Evolutionary conservation across 805 yeast species (phyloP).

Genomic region (Candida ulmi): DNA sequence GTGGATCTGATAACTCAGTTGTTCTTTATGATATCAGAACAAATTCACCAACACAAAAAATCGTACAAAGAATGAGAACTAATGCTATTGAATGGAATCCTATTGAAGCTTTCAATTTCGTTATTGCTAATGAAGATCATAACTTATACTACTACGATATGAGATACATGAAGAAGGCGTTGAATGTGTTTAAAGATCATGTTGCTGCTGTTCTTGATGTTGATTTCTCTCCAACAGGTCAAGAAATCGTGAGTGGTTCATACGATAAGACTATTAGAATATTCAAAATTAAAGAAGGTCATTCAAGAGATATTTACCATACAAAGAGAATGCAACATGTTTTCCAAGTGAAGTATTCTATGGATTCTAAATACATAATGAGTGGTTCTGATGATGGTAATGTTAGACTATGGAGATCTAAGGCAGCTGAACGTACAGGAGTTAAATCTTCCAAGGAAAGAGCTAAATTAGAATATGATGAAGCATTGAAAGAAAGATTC

Average conservation of each 20-base stretch:
- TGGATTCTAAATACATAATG: slow-evolving; percentile 82
- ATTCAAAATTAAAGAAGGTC: slow-evolving; percentile 73
- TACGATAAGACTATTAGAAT: slow-evolving; percentile 91
- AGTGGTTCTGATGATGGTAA: slow-evolving; percentile 97
- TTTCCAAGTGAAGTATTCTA: slow-evolving; percentile 75
- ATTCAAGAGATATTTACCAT: slow-evolving; percentile 91
- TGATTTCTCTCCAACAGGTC: slow-evolving; percentile 96
- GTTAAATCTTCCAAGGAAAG: slow-evolving; percentile 78
- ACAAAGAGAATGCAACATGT: slow-evolving; percentile 98
- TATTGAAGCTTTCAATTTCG: slow-evolving; percentile 93
- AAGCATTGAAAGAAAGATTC: slow-evolving; percentile 85
- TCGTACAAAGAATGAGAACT: slow-evolving; percentile 75
- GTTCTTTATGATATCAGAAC: slow-evolving; percentile 89
- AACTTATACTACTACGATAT: slow-evolving; percentile 93
- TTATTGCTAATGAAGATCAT: slow-evolving; percentile 90
- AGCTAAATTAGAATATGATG: slow-evolving; percentile 82
- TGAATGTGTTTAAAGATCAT: slow-evolving; percentile 89
- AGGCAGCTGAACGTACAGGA: slow-evolving; percentile 77
- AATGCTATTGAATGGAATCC: slow-evolving; percentile 95
- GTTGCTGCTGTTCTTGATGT: slow-evolving; percentile 93
- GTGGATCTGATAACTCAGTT: slow-evolving; percentile 87
- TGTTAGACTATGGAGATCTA: slow-evolving; percentile 87
- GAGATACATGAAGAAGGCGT: slow-evolving; percentile 79
- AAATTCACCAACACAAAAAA: slow-evolving; percentile 86
- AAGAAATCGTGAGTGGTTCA: slow-evolving; percentile 90